A percentile compares a stretch with the other conserved stretches of the same genome.
These are phyloP conservation scores for Amaranthus tricolor DNA, from an alignment of 179 eudicot genomes.

Conservation along the genomic window DNA sequence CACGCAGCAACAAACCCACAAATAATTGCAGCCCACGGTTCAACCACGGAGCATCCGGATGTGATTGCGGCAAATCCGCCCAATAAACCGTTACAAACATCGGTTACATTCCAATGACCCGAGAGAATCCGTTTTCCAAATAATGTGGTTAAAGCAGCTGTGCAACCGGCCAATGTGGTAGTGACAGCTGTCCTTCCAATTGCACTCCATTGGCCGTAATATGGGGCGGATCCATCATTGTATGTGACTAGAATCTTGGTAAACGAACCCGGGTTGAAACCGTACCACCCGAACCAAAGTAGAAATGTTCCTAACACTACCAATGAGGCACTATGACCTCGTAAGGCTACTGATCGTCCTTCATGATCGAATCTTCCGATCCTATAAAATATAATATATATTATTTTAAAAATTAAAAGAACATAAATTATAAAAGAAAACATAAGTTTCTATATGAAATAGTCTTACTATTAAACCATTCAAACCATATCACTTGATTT, in stretches of 20 bases:
- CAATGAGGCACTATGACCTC: constrained; percentile 41
- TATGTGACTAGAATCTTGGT: constrained; percentile 33
- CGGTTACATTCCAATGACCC: constrained; percentile 48
- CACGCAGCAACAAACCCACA: constrained; percentile 49
- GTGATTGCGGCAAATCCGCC: constrained; percentile 52
- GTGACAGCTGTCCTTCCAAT: constrained; percentile 49
- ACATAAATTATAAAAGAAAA: neutral
- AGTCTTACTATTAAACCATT: too few relatives aligned
- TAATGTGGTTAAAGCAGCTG: constrained; percentile 42
- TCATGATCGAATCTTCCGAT: constrained; percentile 40
- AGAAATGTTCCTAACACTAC: constrained; percentile 45
- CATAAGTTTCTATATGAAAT: neutral
- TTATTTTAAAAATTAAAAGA: neutral
- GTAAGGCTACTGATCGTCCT: constrained; percentile 33
- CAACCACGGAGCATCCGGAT: constrained; percentile 45
- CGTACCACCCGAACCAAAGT: constrained; percentile 55
- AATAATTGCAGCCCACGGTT: constrained; percentile 46
- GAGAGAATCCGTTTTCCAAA: constrained; percentile 37
- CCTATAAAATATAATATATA: constrained; percentile 14
- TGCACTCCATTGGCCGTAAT: constrained; percentile 50
- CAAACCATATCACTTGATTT: too few relatives aligned
- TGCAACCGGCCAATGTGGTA: constrained; percentile 46
- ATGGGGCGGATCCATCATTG: constrained; percentile 23
- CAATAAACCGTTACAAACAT: constrained; percentile 46
- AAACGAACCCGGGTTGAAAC: constrained; percentile 52